A percentile compares a stretch with the other conserved stretches of the same genome.
Conservation (phyloP, 345 rosid genomes). For the Eucalyptus camaldulensis region DNA sequence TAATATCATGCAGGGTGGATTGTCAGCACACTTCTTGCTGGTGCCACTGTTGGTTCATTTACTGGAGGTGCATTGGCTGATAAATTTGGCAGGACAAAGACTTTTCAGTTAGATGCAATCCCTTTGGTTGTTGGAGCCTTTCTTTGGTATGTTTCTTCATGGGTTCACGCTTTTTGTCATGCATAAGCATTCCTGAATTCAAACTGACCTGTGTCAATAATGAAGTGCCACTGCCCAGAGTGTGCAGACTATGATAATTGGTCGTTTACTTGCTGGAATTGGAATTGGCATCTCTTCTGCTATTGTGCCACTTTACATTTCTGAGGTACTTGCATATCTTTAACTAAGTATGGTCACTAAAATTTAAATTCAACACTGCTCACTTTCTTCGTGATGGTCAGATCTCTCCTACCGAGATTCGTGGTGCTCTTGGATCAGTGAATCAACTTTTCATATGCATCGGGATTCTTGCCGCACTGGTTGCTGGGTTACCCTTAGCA, state of each 20-base stretch:
- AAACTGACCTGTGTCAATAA: background rate
- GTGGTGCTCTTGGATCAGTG: constrained; percentile 94
- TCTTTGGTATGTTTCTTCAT: constrained; percentile 41
- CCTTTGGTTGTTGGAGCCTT: constrained; percentile 84
- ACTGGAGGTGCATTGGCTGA: constrained; percentile 95
- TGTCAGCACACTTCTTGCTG: constrained; percentile 93
- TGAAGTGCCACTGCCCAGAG: constrained; percentile 83
- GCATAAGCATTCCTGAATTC: background rate
- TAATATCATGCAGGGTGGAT: constrained; percentile 68
- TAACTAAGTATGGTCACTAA: background rate
- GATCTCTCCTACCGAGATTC: constrained; percentile 98
- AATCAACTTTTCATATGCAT: constrained; percentile 95
- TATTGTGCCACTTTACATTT: constrained; percentile 93
- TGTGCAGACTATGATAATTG: constrained; percentile 89
- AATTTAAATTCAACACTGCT: background rate
- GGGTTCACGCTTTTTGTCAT: background rate
- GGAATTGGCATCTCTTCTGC: constrained; percentile 98
- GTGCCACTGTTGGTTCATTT: constrained; percentile 94
- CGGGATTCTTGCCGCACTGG: constrained; percentile 92
- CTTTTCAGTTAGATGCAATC: constrained; percentile 89
- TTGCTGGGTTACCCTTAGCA: constrained; percentile 93
- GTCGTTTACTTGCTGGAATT: constrained; percentile 91
- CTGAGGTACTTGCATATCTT: constrained; percentile 47
- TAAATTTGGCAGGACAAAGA: constrained; percentile 86
- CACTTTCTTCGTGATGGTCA: constrained; percentile 12